phyloP scores from a whole-genome alignment of 164 flowering plant species.

The Buxus sempervirens region DNA sequence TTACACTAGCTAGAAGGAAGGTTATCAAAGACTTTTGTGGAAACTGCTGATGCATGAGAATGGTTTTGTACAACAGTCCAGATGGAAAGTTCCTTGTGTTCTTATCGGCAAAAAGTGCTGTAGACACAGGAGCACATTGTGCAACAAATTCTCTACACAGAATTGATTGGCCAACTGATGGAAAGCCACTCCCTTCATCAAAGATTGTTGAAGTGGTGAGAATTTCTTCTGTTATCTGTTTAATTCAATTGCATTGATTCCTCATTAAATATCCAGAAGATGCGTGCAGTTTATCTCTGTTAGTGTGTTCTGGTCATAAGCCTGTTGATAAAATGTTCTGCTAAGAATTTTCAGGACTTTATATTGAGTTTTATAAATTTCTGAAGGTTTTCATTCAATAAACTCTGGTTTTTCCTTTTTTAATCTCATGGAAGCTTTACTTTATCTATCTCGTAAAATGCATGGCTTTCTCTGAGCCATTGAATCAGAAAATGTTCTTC shows the following conservation, averaged over 20 bases:
- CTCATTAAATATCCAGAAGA: neutral
- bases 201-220: slow-evolving; percentile 78
- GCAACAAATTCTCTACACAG: slow-evolving; percentile 90
- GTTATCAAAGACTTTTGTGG: neutral
- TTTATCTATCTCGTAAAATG: neutral
- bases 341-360: neutral
- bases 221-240: neutral
- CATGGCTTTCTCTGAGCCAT: neutral
- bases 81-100: slow-evolving; percentile 82
- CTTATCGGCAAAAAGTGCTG: slow-evolving; percentile 69
- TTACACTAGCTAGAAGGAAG: too few species aligned
- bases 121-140: slow-evolving; percentile 83
- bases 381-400: neutral
- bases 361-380: neutral
- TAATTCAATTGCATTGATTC: neutral
- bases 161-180: slow-evolving; percentile 77
- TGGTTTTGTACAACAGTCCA: slow-evolving; percentile 51
- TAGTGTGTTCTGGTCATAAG: neutral
- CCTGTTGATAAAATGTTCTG: neutral
- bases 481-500: neutral
- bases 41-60: slow-evolving; percentile 7
- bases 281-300: neutral
- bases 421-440: too few species aligned
- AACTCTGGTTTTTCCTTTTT: neutral
- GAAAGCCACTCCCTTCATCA: slow-evolving; percentile 29